Base-by-base conservation (phyloP, 176 grass and related monocot species). In the Carex littledalei region DNA sequence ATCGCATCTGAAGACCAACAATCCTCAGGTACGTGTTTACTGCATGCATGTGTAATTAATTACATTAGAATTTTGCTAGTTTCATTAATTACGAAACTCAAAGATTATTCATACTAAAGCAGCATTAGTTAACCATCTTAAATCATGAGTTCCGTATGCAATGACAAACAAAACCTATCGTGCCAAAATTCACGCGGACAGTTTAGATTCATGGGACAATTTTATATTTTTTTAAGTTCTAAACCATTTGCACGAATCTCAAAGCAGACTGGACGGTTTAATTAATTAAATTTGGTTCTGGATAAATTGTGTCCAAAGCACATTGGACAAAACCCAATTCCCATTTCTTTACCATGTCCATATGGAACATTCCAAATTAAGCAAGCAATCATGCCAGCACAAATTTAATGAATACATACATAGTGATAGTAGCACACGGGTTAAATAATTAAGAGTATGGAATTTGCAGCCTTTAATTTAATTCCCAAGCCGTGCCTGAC, bases 1-100 rank as follows among this genome's bases (percentile, higher is more conserved):
- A 4, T 84, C 87, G 13, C 79, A 80, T 88, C 70, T 97, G 12
- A 90, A 87, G 65, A 86, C 92, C 0, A 34, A 26, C 65, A 89
- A 86, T 59, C 84, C 88, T 55, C 54, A 81, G 79, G 79, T 26
- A 26, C 26, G 26, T 81, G 3, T 37, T 21, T 76, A 67, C 9
- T 17, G 26, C 26, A 24, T 24, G 24, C 24, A 26, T 26, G 3
- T 16, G 16, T 63, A 63, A 62, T 49, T 45, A 45, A 8, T 39
- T 47, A 9, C 8, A 62, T 56, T 29, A 16, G 3, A 50, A 20
- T 74, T 76, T 54, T 24, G 1, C 18, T 4, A 35, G 34, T 35
- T 35, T 35, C 34, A 35, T 35, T 35, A 35, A 35, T 35, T 35
- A 35, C 34, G 34, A 35, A 35, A 35, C 34, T 35, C 4, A 35